Base-by-base conservation (phyloP, 2,329 filamentous ascomycete genomes). In the Fusarium continuum region DNA sequence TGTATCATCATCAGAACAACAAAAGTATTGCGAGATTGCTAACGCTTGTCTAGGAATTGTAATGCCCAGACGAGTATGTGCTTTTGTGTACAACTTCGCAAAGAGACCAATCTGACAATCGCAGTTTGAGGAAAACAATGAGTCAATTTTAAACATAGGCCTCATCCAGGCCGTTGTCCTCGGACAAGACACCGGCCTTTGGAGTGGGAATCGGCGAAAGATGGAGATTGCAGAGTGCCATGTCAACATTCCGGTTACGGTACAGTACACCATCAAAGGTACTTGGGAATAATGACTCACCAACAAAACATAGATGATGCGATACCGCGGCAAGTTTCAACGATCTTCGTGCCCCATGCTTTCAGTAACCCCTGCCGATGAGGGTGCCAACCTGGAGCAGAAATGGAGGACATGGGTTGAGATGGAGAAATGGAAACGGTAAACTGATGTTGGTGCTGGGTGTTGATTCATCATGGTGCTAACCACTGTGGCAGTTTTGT, bases 361-460 rank as follows among this genome's bases (percentile, higher is more conserved):
- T 13, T 71, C 77, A 0, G 82, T 86, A 2, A 70, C 76, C n/a
- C 69, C 80, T 1, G 80, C 82, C 2, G 88, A 91, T 51, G 77
- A 84, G 19, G 85, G 84, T 2, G 73, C 84, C 16, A 76, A 76
- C 3, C 75, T 92, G 1, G 82, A 90, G 54, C 75, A 79, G 4
- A 91, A 91, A 67, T 92, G 89, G 89, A 80, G 76, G 51, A 74
- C 76, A 20, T 92, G 89, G 89, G 80, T 85, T 13, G 79, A 85
- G 40, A 78, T 84, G 56, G 89, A 91, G 69, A 87, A 85, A 4
- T 90, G 85, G 77, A 90, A 91, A 71, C 82, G 88, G 77, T 84
- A 61, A 49, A 41, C 14, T 29, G 14, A 5, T 17, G 10, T 14
- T 17, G 7, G 4, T 20, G 14, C 4, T 47, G 8, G 11, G n/a